Conservation (phyloP, 1,284 basidiomycete species). For the Sporisorium scitamineum region DNA sequence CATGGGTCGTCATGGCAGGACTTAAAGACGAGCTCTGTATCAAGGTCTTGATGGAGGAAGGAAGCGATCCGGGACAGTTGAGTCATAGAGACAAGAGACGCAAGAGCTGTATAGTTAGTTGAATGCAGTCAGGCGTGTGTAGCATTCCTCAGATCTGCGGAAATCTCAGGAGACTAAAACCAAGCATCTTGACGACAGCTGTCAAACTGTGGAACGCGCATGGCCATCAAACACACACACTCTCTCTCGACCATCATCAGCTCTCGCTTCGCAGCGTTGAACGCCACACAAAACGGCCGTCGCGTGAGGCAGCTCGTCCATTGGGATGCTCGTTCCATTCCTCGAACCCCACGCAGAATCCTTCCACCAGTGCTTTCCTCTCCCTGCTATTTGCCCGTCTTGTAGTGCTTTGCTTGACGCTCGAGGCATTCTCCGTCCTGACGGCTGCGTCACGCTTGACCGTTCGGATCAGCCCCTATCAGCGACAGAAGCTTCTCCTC, state of each 20-base stretch:
- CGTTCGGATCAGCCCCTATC: not conserved
- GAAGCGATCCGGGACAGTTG: not conserved
- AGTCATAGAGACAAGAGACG: not conserved
- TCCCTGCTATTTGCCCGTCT: not conserved
- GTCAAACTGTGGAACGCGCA: conserved; percentile 13
- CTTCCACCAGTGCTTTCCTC: not conserved
- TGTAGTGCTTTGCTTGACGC: not conserved
- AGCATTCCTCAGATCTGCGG: conserved; percentile 29
- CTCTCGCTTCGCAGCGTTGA: not conserved
- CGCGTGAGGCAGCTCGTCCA: conserved; percentile 28
- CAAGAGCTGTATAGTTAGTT: not conserved
- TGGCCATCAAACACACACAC: too few relatives aligned
- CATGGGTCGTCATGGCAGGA: not conserved
- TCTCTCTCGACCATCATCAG: too few relatives aligned
- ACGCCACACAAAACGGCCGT: not conserved
- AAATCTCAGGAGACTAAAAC: conserved; percentile 10
- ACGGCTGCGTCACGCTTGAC: not conserved
- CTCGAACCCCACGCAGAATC: conserved; percentile 3
- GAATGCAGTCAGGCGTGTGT: conserved; percentile 5
- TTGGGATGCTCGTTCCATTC: conserved; percentile 34
- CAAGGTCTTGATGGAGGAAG: not conserved
- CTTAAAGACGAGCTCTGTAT: not conserved
- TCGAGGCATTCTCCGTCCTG: conserved; percentile 3
- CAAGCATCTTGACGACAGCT: conserved; percentile 6
- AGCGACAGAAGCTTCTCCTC: not conserved